Base-by-base conservation (phyloP, 345 rosid species). In the Streptanthus diversifolius region DNA sequence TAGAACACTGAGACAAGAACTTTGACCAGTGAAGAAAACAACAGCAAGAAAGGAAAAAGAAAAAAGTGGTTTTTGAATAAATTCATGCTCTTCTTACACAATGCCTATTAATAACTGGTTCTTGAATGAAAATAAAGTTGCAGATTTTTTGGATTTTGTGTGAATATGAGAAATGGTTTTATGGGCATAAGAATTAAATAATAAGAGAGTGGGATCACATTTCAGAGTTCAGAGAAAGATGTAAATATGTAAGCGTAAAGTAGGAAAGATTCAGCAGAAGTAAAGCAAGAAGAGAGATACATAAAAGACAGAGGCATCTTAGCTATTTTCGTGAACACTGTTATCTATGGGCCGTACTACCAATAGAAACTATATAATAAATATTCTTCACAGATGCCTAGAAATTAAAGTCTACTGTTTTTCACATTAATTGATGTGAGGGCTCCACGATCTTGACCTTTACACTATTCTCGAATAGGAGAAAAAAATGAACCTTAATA, bases 241-340 rank as follows among this genome's bases (percentile, higher is more conserved):
- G 55, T 63, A 64, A 56, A 72, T 65, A 59, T 30, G 68, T 71
- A 77, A 77, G 80, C 76, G 65, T 77, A 71, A 71, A 77, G 72
- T 77, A 71, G 76, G 2, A 77, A 58, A 65, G 67, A 70, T 65
- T 22, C 57, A 68, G 18, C 74, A 43, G 37, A 68, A 45, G 49
- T n/a, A 57, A 53, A 56, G 76, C 7, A 76, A 48, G 43, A 62
- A 67, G 55, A 65, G 17, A 51, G 53, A 63, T 66, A 10, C 68
- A 79, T 1, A 65, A 63, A 64, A 66, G 74, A 66, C 73, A 37
- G 72, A 67, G 80, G 85, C 79, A 85, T 82, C 83, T 83, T 79
- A 77, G 54, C 72, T 82, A 68, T 73, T 77, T 56, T 80, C 49
- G 51, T 75, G 74, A 70, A 80, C 63, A 81, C 71, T 63, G 81